Percentiles rank a stretch among this genome's conserved stretches.
Conservation (phyloP, 1,284 basidiomycete genomes). For the Austroboletus niveus region DNA sequence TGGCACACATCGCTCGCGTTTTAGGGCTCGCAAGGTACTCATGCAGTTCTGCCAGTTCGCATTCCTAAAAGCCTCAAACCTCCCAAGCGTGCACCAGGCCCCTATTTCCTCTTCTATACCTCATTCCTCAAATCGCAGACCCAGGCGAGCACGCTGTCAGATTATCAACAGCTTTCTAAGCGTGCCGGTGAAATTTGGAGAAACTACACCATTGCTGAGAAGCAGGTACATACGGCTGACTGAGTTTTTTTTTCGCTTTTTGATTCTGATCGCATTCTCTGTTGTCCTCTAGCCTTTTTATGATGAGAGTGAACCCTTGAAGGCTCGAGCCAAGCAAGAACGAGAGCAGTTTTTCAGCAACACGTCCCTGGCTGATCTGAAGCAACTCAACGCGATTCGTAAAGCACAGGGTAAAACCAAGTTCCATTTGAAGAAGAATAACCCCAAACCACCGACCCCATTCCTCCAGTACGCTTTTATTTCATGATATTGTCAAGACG, state of each 20-base stretch:
- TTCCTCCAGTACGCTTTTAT: slow-evolving; percentile 23
- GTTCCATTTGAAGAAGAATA: slow-evolving; percentile 2
- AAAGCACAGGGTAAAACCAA: slow-evolving; percentile 21
- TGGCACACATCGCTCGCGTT: neutral
- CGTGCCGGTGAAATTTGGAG: slow-evolving; percentile 23
- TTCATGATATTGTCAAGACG: neutral
- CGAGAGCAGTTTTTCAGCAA: slow-evolving; percentile 25
- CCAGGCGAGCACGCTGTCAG: neutral
- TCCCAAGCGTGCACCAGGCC: slow-evolving; percentile 24
- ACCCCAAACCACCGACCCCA: slow-evolving; percentile 1
- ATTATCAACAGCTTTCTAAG: slow-evolving; percentile 10
- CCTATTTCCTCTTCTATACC: slow-evolving; percentile 24
- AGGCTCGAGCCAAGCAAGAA: slow-evolving; percentile 15
- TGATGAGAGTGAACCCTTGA: slow-evolving; percentile 24
- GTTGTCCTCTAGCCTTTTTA: slow-evolving; percentile 22
- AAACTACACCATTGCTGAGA: slow-evolving; percentile 24
- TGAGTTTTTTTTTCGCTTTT: too few species aligned
- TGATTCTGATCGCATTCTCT: neutral
- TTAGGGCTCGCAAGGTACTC: neutral
- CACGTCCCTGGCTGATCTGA: slow-evolving; percentile 11
- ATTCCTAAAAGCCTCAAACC: slow-evolving; percentile 24
- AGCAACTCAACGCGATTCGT: slow-evolving; percentile 25
- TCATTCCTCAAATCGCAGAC: slow-evolving; percentile 15
- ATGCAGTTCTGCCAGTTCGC: slow-evolving; percentile 5
- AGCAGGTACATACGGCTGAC: slow-evolving; percentile 20